phyloP scores from a whole-genome alignment of 495 filamentous ascomycete genomes.

The Viridothelium virens region DNA sequence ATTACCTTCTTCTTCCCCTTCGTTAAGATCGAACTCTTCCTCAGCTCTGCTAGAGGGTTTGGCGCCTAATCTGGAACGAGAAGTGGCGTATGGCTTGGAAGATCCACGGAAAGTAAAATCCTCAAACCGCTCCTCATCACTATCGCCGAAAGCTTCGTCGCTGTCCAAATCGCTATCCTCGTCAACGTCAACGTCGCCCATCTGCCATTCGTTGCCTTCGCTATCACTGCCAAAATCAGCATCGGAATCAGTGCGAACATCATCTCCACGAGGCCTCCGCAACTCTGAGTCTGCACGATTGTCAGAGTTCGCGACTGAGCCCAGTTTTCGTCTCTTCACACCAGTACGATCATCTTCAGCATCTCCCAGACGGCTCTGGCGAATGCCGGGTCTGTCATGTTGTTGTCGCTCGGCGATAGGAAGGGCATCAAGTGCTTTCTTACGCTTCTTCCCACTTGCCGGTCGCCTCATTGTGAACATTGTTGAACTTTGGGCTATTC shows the following conservation, averaged over 20 bases:
- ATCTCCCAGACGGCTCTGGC: slow-evolving; percentile 52
- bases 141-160: slow-evolving; percentile 83
- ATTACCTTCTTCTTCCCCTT: slow-evolving; percentile 50
- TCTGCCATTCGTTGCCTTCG: slow-evolving; percentile 80
- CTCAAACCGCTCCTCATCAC: slow-evolving; percentile 44
- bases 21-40: slow-evolving; percentile 47
- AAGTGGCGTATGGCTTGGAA: neutral
- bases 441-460: slow-evolving; percentile 31
- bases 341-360: slow-evolving; percentile 42
- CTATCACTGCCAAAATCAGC: slow-evolving; percentile 62
- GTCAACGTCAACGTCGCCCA: slow-evolving; percentile 57
- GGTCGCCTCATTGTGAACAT: slow-evolving; percentile 19
- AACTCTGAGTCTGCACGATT: slow-evolving; percentile 47
- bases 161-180: slow-evolving; percentile 61
- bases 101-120: slow-evolving; percentile 33
- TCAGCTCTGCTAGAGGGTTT: slow-evolving; percentile 5
- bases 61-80: neutral
- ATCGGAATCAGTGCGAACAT: slow-evolving; percentile 29
- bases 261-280: slow-evolving; percentile 26
- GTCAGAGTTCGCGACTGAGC: slow-evolving; percentile 40
- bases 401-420: slow-evolving; percentile 61
- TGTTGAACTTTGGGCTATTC: slow-evolving; percentile 27
- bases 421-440: slow-evolving; percentile 71
- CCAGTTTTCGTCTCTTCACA: slow-evolving; percentile 41
- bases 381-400: slow-evolving; percentile 44